Conservation (phyloP, 441 rosid species). For the Eutrema salsugineum region DNA sequence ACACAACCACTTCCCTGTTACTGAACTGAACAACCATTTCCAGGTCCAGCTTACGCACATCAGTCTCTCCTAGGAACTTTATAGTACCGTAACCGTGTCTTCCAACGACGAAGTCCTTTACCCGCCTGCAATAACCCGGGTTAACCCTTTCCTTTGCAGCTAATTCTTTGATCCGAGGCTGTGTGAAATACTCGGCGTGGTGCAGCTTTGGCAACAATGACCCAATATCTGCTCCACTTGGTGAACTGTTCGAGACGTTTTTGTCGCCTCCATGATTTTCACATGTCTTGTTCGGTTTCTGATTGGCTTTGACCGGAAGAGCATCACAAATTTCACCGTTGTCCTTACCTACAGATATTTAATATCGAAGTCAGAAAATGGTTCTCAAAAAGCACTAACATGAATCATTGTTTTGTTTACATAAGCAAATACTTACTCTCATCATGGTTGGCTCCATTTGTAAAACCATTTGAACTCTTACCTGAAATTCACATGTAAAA, state of each 20-base stretch:
- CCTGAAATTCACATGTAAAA: constrained; percentile 36
- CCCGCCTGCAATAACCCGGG: constrained; percentile 69
- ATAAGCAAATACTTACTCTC: constrained; percentile 34
- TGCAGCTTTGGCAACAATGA: constrained; percentile 86
- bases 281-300: constrained; percentile 52
- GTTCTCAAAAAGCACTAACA: not conserved
- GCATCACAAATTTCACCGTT: constrained; percentile 33
- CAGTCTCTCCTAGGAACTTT: constrained; percentile 85
- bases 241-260: constrained; percentile 50
- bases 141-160: constrained; percentile 90
- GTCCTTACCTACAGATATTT: constrained; percentile 41
- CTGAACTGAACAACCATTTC: constrained; percentile 81
- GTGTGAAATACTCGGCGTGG: constrained; percentile 78
- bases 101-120: constrained; percentile 82
- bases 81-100: constrained; percentile 88
- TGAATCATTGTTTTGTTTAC: not conserved
- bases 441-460: constrained; percentile 39
- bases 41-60: constrained; percentile 76
- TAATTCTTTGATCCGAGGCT: constrained; percentile 85
- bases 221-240: constrained; percentile 74
- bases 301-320: constrained; percentile 37
- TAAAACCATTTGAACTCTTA: constrained; percentile 41
- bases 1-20: constrained; percentile 88
- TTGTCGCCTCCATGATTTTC: constrained; percentile 42
- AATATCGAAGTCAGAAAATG: constrained; percentile 4